These are phyloP conservation scores for Pholiota adiposa DNA, from an alignment of 1,284 basidiomycete species.

Conservation along the genomic window DNA sequence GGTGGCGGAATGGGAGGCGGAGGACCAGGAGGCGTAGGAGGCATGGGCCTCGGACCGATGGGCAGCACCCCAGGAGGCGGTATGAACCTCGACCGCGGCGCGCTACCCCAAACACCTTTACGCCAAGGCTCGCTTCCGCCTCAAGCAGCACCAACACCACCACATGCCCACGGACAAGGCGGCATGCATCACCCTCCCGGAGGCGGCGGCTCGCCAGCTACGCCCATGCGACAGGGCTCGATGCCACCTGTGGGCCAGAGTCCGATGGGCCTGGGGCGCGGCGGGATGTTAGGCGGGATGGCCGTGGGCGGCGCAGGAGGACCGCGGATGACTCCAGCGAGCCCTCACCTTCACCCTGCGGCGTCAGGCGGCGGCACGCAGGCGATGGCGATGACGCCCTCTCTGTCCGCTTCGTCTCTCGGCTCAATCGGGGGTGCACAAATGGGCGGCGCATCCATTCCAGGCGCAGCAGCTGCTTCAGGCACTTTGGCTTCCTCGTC, in stretches of 20 bases:
- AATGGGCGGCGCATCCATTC: neutral
- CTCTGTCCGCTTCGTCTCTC: slow-evolving; percentile 16
- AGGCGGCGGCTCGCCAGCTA: neutral
- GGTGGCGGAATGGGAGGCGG: no score
- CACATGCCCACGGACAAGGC: slow-evolving; percentile 3
- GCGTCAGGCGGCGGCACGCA: slow-evolving; percentile 8
- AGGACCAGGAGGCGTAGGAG: slow-evolving; percentile 19
- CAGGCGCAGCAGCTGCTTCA: neutral
- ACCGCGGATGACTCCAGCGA: slow-evolving; percentile 7
- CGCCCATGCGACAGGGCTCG: slow-evolving; percentile 17
- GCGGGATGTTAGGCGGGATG: no score
- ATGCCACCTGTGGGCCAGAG: slow-evolving; percentile 10
- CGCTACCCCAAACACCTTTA: slow-evolving; percentile 22
- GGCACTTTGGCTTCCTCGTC: neutral
- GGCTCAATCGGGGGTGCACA: slow-evolving; percentile 9
- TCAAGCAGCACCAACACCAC: slow-evolving; percentile 16
- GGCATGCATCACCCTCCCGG: neutral
- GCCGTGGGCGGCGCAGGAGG: neutral
- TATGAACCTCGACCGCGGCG: slow-evolving; percentile 13
- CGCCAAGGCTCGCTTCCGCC: slow-evolving; percentile 28
- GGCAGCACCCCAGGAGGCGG: no score
- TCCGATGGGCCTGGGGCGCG: slow-evolving; percentile 3
- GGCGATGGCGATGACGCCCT: slow-evolving; percentile 12
- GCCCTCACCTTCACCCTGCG: neutral
- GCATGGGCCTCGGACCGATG: no score